Evolutionary conservation across 371 early-diverging fungal species (phyloP), one percentile per base, ranked within the genome.

Genomic region (Apophysomyces sp.): DNA sequence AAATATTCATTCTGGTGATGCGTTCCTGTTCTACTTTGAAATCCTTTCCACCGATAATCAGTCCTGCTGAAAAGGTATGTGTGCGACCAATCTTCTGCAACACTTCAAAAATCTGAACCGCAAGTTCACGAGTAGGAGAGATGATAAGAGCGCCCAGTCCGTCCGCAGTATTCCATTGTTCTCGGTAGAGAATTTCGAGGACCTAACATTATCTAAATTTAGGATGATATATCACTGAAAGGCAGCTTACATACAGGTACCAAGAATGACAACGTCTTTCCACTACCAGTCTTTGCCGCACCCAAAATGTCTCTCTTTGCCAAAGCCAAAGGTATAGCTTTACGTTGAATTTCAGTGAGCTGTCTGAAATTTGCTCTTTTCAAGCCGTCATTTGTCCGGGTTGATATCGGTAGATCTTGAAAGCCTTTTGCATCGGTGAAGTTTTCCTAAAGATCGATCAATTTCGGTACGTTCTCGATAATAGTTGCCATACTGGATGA

Each of bases 261-360:
- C n/a, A 99, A 69, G 74, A 98, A 99, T 3, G 97, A 94, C 24
- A 99, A 80, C 0, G 99, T 99, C 75, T 99, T 99, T 39, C 99
- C 99, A 32, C 95, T 94, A n/a, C 99, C 99, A 0, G 99, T 99
- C 64, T 97, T 96, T 21, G 99, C 99, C 1, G 99, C 98, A 28
- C 98, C 99, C 31, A 99, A 84, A 12, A 99, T 88, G 78, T 98
- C 98, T 62, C 89, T 84, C 37, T 92, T 91, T 9, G 87, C 83
- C 52, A 99, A 79, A 9, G 94, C 87, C 52, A 90, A 70, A n/a
- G 98, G 97, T 39, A 99, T 77, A 0, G 98, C 89, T 63, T 90
- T 92, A 31, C 87, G 84, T 75, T 99, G 99, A 68, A 99, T 98
- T 39, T 97, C 98, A 3, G 99, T 99, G 88, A 97, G 89, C 73